Percentiles rank a stretch among this genome's conserved stretches.
Evolutionary conservation across 306 rosid genomes (phyloP).

Genomic region (Hippophae rhamnoides): DNA sequence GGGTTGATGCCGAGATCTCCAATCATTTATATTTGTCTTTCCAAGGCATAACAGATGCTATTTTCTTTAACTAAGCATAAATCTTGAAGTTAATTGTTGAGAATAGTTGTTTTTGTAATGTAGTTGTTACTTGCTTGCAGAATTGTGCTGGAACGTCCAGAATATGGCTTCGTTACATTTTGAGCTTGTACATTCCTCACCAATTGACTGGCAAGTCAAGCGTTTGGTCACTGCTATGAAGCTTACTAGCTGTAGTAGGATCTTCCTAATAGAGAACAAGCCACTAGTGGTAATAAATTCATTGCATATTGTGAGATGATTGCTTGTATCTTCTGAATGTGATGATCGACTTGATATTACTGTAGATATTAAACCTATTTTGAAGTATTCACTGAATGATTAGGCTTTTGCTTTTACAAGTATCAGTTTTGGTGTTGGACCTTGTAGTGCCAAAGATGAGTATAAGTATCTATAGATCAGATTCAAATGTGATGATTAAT

Average conservation of each 20-base stretch:
- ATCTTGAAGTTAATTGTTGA: slow-evolving; percentile 8
- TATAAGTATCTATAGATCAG: no score
- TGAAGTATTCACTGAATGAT: no score
- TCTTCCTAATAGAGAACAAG: slow-evolving; percentile 69
- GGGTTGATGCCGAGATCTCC: slow-evolving; percentile 98
- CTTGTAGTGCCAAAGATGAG: no score
- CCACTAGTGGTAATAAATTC: slow-evolving; percentile 46
- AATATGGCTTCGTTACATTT: slow-evolving; percentile 89
- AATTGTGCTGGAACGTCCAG: slow-evolving; percentile 91
- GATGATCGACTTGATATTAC: no score
- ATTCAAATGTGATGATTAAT: no score
- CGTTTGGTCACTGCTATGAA: slow-evolving; percentile 82
- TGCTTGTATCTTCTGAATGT: no score
- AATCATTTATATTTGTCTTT: slow-evolving; percentile 82
- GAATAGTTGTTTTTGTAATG: slow-evolving; percentile 17
- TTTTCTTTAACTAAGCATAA: slow-evolving; percentile 11
- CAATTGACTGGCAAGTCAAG: slow-evolving; percentile 79
- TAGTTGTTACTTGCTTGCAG: slow-evolving; percentile 37
- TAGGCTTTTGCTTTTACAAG: no score
- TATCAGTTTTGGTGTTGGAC: no score
- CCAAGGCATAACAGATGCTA: slow-evolving; percentile 78
- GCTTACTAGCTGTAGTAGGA: slow-evolving; percentile 65
- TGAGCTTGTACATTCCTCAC: slow-evolving; percentile 62
- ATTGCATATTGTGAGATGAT: neutral
- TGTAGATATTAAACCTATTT: no score